Evolutionary conservation across 176 grass and related monocot species (phyloP), one percentile per base, ranked within the genome.

Genomic region (Rhynchospora breviuscula): DNA sequence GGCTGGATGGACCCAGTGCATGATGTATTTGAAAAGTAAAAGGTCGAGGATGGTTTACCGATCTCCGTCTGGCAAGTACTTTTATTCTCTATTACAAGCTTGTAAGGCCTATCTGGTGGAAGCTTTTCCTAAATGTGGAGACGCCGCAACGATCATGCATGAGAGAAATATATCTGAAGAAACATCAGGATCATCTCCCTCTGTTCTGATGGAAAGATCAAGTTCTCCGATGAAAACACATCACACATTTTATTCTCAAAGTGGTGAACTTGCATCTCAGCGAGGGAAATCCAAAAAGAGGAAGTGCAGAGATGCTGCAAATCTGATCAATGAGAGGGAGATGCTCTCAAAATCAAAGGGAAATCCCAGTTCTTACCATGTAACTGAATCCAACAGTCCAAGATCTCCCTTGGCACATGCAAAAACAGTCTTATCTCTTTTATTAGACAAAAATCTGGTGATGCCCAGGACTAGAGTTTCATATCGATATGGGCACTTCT

Each of bases 381-480:
- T 29, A 65, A 19, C 43, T 15, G 19, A 40, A 83, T 13, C 6
- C 21, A 46, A 22, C 31, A 61, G 46, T 21, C 21, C 65, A 23
- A 68, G 0, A 17, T 61, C 21, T 59, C 25, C 21, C 80, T 73
- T 83, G 45, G 53, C 88, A 81, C 58, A 22, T 79, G 79, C 74
- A 45, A 93, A 89, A 79, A 96, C 90, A 44, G 2, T 84, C 59
- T 79, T 93, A 14, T 91, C 89, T 85, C 82, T 87, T 58, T 83
- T 97, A 63, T 25, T 97, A 82, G 84, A 90, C 43, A 92, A 93
- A 86, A 80, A 87, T 63, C 79, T 97, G 83, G 18, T 97, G 43
- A 83, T 89, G 88, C 78, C 86, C 21, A 85, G 85, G 83, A 73
- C 79, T 21, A 93, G 86, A 73, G 77, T 93, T 53, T 83, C 35